Evolutionary conservation across 768 basidiomycete species (phyloP).

Genomic region (Guyanaporus albipodus): DNA sequence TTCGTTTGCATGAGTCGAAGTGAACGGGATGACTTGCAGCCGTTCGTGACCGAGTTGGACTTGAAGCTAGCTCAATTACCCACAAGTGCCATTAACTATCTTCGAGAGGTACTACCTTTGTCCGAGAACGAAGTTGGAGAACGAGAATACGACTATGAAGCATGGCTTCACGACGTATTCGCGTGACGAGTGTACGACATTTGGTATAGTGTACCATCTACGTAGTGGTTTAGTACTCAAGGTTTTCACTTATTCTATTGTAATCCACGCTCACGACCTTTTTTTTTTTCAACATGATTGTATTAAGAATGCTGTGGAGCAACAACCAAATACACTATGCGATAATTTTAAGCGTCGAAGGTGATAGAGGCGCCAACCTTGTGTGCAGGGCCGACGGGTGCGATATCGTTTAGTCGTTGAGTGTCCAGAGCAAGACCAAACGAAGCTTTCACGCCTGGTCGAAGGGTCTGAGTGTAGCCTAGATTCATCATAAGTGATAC

Average conservation of each 20-base stretch:
- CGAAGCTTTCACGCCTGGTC: slow-evolving; percentile 87
- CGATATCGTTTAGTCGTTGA: slow-evolving; percentile 76
- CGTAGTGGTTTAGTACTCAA: neutral
- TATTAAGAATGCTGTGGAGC: slow-evolving; percentile 13
- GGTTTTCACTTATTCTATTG: neutral
- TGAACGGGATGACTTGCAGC: slow-evolving; percentile 42
- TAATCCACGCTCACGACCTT: neutral
- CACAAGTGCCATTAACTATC: slow-evolving; percentile 68
- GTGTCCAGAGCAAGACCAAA: slow-evolving; percentile 97
- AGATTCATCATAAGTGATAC: slow-evolving; percentile 11
- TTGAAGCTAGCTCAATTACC: slow-evolving; percentile 82
- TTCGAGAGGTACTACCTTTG: slow-evolving; percentile 77
- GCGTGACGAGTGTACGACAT: slow-evolving; percentile 32
- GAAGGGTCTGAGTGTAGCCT: slow-evolving; percentile 92
- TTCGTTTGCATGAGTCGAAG: neutral
- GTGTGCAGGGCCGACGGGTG: slow-evolving; percentile 65
- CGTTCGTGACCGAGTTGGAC: slow-evolving; percentile 91
- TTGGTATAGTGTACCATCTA: neutral
- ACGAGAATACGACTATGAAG: slow-evolving; percentile 74
- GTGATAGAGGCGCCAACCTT: slow-evolving; percentile 77
- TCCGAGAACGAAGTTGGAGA: slow-evolving; percentile 52
- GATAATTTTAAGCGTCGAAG: slow-evolving; percentile 59
- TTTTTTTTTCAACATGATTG: slow-evolving; percentile 1
- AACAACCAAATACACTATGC: slow-evolving; percentile 20
- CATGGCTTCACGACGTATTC: slow-evolving; percentile 79